Percentiles rank a stretch among this genome's conserved stretches.
These are phyloP conservation scores for Backusella liffmaniae DNA, from an alignment of 192 early-diverging fungal species.

Conservation along the genomic window DNA sequence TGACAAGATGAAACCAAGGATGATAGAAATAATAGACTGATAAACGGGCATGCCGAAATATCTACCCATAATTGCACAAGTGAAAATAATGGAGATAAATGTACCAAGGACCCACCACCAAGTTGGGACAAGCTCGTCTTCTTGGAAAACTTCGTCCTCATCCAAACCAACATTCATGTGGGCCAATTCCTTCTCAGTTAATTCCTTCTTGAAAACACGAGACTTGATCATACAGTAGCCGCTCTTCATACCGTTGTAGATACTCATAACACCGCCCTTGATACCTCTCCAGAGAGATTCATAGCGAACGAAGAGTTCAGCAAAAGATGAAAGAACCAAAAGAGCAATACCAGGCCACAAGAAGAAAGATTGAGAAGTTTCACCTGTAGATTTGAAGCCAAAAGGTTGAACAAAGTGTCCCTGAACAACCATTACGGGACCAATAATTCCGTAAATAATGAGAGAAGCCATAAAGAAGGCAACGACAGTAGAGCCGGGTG, in stretches of 20 bases:
- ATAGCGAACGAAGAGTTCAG: slow-evolving; percentile 55
- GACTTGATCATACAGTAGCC: slow-evolving; percentile 13
- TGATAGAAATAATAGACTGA: slow-evolving; percentile 58
- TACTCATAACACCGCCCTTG: slow-evolving; percentile 28
- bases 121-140: slow-evolving; percentile 52
- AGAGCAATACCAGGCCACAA: slow-evolving; percentile 70
- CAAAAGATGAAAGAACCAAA: slow-evolving; percentile 63
- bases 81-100: slow-evolving; percentile 49
- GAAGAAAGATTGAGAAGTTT: slow-evolving; percentile 62
- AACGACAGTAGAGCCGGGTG: slow-evolving; percentile 49
- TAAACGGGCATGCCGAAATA: slow-evolving; percentile 58
- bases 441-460: slow-evolving; percentile 58
- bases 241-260: neutral
- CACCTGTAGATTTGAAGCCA: slow-evolving; percentile 34
- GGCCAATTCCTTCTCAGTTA: neutral
- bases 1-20: slow-evolving; percentile 62
- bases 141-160: slow-evolving; percentile 41
- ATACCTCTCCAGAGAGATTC: slow-evolving; percentile 45
- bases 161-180: slow-evolving; percentile 18
- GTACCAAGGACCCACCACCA: slow-evolving; percentile 57
- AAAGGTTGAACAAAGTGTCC: slow-evolving; percentile 33
- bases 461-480: slow-evolving; percentile 56
- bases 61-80: slow-evolving; percentile 54
- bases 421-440: slow-evolving; percentile 49
- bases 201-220: neutral